A percentile compares a stretch with the other conserved stretches of the same genome.
Evolutionary conservation across 306 rosid genomes (phyloP).

Genomic region (Alnus rubra): DNA sequence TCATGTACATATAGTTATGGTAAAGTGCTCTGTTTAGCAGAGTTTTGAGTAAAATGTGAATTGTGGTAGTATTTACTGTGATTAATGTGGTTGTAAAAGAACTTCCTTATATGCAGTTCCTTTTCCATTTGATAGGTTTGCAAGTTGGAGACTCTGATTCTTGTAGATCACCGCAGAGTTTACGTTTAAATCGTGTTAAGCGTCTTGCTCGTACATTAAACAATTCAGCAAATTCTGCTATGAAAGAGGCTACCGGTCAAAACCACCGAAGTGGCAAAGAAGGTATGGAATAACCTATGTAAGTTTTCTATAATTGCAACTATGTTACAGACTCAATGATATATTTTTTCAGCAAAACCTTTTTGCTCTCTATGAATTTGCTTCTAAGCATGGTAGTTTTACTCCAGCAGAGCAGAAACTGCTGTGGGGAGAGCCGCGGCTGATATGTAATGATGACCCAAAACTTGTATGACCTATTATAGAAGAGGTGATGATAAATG

Average conservation of each 20-base stretch:
- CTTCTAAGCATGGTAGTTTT: neutral
- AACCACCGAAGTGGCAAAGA: conserved; percentile 19
- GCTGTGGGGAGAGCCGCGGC: conserved; percentile 25
- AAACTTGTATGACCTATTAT: conserved; percentile 20
- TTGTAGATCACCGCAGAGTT: conserved; percentile 36
- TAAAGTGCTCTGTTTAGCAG: neutral
- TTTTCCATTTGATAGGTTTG: conserved; percentile 25
- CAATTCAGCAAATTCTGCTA: conserved; percentile 13
- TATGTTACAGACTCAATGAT: neutral
- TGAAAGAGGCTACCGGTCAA: conserved; percentile 25
- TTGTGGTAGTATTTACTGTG: neutral
- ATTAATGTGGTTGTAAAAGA: neutral
- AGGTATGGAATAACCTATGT: neutral
- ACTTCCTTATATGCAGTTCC: neutral
- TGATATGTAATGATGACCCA: conserved; percentile 14
- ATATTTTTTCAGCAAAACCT: neutral
- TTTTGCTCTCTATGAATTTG: neutral
- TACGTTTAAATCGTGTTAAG: conserved; percentile 64
- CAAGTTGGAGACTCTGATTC: conserved; percentile 32
- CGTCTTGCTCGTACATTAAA: conserved; percentile 52
- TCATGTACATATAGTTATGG: neutral
- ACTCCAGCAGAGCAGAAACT: conserved; percentile 30
- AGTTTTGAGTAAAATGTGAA: neutral
- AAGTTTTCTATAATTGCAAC: neutral
- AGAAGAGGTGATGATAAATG: conserved; percentile 26